Evolutionary conservation across 2,329 filamentous ascomycete genomes (phyloP), one percentile per base, ranked within the genome.

Genomic region (Aspergillus sp.): DNA sequence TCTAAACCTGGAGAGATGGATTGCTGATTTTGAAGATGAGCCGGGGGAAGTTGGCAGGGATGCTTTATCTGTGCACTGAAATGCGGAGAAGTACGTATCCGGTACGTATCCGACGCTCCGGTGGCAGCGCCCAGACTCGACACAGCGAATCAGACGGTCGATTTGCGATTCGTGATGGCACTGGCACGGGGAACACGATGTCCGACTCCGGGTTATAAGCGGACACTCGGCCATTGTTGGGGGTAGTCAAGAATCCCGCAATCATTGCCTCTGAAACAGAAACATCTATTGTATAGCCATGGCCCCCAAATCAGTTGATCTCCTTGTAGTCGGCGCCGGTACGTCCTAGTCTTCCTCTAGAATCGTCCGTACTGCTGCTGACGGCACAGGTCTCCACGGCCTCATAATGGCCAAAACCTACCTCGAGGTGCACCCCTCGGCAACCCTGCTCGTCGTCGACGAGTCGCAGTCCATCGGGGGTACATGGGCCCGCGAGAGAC

Each of bases 401-500:
- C 76, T 90, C 43, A 82, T 79, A 2, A 80, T 82, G 41, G 86
- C 87, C 45, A 87, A 87, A 73, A 83, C 83, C 13, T 86, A 84
- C 69, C 82, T 83, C 59, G 77, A 84, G 65, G 72, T 86, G 31
- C 79, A 88, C 65, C 87, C 86, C 1, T 69, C 78, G 25, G 77
- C 80, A 48, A 82, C 81, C 0, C 66, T 90, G 38, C 76, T 81
- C 1, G 69, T 90, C 30, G 76, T 89, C 48, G 88, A 90, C 55
- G 76, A 80, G 7, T 78, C 80, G 7, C 68, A 79, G 2, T 82
- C 83, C 0, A 68, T 87, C 3, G 90, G 89, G 1, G 89, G 90
- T 4, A 85, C 85, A 22, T 92, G 89, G 89, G 83, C 86, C 15
- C 77, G 84, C 59, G 78, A 87, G 46, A 82, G 88, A 3, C 75